These are phyloP conservation scores for Coemansia sp. DNA, from an alignment of 192 early-diverging fungal genomes.

Conservation along the genomic window DNA sequence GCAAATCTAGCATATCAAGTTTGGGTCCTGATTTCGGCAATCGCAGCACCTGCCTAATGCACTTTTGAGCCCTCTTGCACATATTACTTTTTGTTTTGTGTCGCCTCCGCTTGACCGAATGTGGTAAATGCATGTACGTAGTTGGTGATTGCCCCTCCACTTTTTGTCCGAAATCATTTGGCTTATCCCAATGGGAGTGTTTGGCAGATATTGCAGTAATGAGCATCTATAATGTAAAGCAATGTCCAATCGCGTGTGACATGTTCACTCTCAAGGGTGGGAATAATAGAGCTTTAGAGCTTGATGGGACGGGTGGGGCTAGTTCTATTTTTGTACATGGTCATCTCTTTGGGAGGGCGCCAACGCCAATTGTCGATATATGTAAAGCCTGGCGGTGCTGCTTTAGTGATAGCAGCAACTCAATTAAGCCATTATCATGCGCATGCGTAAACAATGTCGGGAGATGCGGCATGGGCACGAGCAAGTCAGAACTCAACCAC, in stretches of 20 bases:
- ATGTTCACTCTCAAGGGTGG: background rate
- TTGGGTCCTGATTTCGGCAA: conserved; percentile 5
- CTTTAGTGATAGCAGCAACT: background rate
- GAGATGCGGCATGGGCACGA: background rate
- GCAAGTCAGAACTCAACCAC: background rate
- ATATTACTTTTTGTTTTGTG: background rate
- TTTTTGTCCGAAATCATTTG: background rate
- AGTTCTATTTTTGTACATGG: background rate
- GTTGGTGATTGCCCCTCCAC: background rate
- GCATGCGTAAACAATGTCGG: background rate
- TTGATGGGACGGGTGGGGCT: background rate
- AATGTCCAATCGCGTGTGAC: background rate
- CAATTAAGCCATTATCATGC: background rate
- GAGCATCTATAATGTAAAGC: background rate
- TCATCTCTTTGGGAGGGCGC: background rate
- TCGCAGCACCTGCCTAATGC: background rate
- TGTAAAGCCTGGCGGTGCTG: background rate
- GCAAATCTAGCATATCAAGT: background rate
- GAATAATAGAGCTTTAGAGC: background rate
- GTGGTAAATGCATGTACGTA: background rate
- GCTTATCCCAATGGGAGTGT: background rate
- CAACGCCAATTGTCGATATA: background rate
- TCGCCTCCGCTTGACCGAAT: background rate
- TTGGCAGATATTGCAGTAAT: background rate
- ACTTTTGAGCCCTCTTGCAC: background rate